Conservation (phyloP, 176 grass and related monocot genomes). For the Chloris gayana region DNA sequence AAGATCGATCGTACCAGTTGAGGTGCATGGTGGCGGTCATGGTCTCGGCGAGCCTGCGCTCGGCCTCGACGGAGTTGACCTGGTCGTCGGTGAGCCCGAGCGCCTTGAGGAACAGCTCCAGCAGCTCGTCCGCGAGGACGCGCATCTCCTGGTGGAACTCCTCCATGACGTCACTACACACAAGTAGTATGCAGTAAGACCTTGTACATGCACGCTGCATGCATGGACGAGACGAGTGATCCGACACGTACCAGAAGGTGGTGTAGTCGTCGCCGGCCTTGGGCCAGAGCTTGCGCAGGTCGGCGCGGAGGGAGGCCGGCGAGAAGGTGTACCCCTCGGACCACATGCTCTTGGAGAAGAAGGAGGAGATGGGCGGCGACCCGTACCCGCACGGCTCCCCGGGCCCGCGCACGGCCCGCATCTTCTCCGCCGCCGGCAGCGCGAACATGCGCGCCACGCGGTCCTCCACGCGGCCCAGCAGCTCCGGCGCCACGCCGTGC, state of each 20-base stretch:
- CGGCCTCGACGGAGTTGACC: conserved; percentile 36
- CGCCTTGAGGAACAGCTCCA: conserved; percentile 63
- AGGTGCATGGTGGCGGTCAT: conserved; percentile 64
- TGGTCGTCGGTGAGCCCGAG: conserved; percentile 71
- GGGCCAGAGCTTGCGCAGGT: conserved; percentile 92
- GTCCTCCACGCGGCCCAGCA: conserved; percentile 66
- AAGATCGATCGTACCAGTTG: conserved; percentile 42
- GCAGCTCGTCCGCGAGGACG: conserved; percentile 52
- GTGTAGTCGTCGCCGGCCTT: conserved; percentile 60
- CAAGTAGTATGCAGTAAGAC: too few relatives aligned
- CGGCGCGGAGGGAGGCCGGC: conserved; percentile 54
- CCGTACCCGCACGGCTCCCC: conserved; percentile 80
- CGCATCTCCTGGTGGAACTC: conserved; percentile 84
- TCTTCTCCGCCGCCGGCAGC: conserved; percentile 67
- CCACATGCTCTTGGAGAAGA: conserved; percentile 99
- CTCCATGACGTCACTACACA: conserved; percentile 84
- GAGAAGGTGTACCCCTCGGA: conserved; percentile 98
- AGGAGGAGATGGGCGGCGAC: conserved; percentile 90
- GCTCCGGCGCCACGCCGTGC: conserved; percentile 45
- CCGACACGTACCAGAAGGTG: conserved; percentile 69
- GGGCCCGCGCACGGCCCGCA: conserved; percentile 59
- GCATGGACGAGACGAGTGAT: conserved; percentile 1
- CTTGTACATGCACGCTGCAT: conserved; percentile 35
- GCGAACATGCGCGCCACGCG: conserved; percentile 71
- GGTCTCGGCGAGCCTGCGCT: conserved; percentile 41